Percentiles rank a stretch among this genome's conserved stretches.
These are phyloP conservation scores for Aspergillus novofumigatus DNA, from an alignment of 2,329 filamentous ascomycete genomes.

Conservation along the genomic window DNA sequence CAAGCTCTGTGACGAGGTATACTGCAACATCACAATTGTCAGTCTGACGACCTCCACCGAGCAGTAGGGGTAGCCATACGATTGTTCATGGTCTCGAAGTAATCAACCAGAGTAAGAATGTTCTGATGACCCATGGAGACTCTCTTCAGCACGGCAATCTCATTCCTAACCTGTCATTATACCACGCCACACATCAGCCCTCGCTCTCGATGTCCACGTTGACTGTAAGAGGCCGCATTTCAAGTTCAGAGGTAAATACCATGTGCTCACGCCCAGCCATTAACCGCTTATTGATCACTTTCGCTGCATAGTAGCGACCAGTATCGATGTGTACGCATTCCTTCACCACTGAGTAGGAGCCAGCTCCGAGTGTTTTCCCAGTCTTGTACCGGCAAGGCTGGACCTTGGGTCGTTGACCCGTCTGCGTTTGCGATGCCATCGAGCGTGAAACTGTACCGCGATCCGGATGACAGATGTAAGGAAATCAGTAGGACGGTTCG, in stretches of 20 bases:
- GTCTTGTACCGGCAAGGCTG: conserved; percentile 98
- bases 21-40: conserved; percentile 45
- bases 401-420: conserved; percentile 57
- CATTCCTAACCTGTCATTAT: conserved; percentile 73
- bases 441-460: background rate
- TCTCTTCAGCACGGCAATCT: conserved; percentile 93
- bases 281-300: conserved; percentile 97
- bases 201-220: background rate
- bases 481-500: background rate
- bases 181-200: conserved; percentile 4
- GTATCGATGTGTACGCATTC: conserved; percentile 99
- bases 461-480: background rate
- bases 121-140: conserved; percentile 99
- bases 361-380: conserved; percentile 92
- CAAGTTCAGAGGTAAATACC: conserved; percentile 51
- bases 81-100: conserved; percentile 99
- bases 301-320: conserved; percentile 94
- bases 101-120: conserved; percentile 95
- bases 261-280: conserved; percentile 98
- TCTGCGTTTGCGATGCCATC: conserved; percentile 31
- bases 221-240: background rate
- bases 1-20: conserved; percentile 95
- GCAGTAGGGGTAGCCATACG: conserved; percentile 44
- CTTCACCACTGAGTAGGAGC: conserved; percentile 97
- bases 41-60: background rate